Evolutionary conservation across 176 grass and related monocot species (phyloP), one percentile per base, ranked within the genome.

Genomic region (Aegilops bicornis): DNA sequence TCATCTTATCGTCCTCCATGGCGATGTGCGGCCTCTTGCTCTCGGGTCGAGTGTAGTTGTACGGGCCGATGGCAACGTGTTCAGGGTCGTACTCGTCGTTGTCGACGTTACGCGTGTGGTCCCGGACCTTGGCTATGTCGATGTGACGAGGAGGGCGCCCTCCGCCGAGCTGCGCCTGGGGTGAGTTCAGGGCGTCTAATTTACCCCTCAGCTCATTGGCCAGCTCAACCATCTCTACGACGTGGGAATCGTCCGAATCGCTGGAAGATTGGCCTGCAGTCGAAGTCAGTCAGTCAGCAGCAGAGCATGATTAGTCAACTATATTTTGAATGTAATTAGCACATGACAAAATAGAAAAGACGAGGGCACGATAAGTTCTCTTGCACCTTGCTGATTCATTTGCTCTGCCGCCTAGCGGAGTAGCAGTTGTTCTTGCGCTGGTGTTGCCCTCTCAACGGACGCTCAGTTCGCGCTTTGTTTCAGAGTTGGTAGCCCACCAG

Each of bases 21-120:
- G 30, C 58, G 4, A 82, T 78, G 0, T 12, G 5, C 24, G 33
- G 64, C 13, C 4, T 67, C 64, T 17, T 31, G 64, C 24, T 66
- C 24, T 66, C 30, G 30, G 73, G 7, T 3, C 5, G 23, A 24
- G 14, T 2, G 37, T 47, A 43, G 42, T 82, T 71, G 32, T 87
- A 82, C 9, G 86, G 79, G n/a, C 86, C 86, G 23, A 87, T 87
- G 79, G 69, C 78, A 11, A 69, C 7, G 69, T 72, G 29, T 7
- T 22, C 0, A 12, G 42, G 42, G 3, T 45, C 42, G 11, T 45
- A 45, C 42, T 45, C 42, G 42, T 2, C 42, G 11, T 13, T 45
- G 42, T 12, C 42, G 42, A 13, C 42, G 42, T 45, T 45, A 45
- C 42, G 42, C 42, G 42, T 45, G 11, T 45, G 42, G 11, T 4